Percentiles rank a stretch among this genome's conserved stretches.
phyloP scores from a whole-genome alignment of 495 filamentous ascomycete species.

The Penicillium nucicola region DNA sequence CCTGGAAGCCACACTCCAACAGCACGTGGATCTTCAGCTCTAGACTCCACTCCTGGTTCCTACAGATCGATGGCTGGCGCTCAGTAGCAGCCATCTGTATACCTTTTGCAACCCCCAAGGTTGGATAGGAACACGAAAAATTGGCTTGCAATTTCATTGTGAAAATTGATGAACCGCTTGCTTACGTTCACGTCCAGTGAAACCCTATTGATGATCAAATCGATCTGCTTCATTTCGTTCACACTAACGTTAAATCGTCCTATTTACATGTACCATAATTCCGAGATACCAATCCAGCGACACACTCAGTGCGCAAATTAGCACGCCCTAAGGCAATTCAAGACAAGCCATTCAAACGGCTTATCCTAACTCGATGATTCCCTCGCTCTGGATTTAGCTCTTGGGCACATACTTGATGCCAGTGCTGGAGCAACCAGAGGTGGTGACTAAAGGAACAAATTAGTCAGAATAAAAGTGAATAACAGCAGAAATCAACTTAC shows the following conservation, averaged over 20 bases:
- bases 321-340: not conserved
- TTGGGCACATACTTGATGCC: constrained; percentile 65
- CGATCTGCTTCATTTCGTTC: not conserved
- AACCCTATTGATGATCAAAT: not conserved
- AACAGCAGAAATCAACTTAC: constrained; percentile 27
- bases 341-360: not conserved
- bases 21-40: no score
- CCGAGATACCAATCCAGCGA: constrained; percentile 1
- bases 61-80: no score
- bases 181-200: not conserved
- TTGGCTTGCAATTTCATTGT: not conserved
- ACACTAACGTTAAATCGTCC: not conserved
- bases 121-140: not conserved
- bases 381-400: constrained; percentile 1
- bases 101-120: no score
- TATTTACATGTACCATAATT: constrained; percentile 4
- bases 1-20: no score
- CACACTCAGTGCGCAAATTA: not conserved
- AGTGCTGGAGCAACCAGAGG: constrained; percentile 50
- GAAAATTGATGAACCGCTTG: not conserved
- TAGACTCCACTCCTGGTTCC: not conserved
- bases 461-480: not conserved
- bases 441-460: constrained; percentile 35
- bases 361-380: not conserved
- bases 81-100: no score